phyloP scores from a whole-genome alignment of 345 rosid species.

The Eucalyptus sp. region DNA sequence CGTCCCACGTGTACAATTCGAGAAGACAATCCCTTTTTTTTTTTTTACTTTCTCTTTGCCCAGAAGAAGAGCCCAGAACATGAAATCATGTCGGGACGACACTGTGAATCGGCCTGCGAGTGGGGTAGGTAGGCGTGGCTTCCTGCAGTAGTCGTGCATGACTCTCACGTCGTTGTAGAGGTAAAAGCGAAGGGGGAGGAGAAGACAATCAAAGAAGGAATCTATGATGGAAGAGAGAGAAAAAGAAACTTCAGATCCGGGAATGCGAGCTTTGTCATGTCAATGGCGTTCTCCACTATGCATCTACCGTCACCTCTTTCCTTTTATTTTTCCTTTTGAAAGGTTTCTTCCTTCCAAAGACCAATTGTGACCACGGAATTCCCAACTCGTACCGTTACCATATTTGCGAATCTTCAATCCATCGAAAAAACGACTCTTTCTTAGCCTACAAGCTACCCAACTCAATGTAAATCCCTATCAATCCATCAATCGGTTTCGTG shows the following conservation, averaged over 20 bases:
- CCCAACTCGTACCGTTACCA: neutral
- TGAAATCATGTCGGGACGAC: neutral
- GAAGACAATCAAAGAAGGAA: neutral
- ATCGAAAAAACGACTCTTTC: neutral
- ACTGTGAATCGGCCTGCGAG: neutral
- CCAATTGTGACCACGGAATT: neutral
- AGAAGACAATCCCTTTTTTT: neutral
- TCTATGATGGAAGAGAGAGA: neutral
- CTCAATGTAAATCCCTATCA: neutral
- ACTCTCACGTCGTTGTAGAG: neutral
- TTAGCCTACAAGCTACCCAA: neutral
- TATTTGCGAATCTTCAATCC: neutral
- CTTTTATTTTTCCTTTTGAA: neutral
- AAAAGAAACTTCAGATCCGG: neutral
- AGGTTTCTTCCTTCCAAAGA: neutral
- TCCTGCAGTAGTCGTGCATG: neutral
- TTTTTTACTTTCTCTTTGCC: neutral
- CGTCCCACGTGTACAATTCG: neutral
- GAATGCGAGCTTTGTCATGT: neutral
- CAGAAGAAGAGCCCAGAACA: neutral
- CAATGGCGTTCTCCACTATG: neutral
- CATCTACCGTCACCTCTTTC: neutral
- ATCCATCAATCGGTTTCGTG: neutral
- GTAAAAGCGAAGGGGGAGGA: neutral
- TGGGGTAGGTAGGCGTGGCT: neutral